phyloP scores from a whole-genome alignment of 257 asterid species.

The Ehretia macrophylla region DNA sequence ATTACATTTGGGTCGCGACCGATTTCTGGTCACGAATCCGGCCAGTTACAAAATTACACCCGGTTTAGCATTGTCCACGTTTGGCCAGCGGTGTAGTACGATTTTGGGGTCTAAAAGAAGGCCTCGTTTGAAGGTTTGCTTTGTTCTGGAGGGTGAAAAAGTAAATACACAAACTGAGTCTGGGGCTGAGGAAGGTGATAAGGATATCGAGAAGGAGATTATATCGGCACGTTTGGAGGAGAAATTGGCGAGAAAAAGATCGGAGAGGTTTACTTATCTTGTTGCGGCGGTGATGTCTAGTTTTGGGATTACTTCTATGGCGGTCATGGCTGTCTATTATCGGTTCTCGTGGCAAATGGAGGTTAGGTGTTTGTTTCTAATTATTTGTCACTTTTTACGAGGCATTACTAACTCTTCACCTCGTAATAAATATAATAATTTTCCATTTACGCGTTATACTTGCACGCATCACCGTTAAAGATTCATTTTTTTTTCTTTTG shows the following conservation, averaged over 20 bases:
- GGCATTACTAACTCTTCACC: too few relatives aligned
- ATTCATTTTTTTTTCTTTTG: too few relatives aligned
- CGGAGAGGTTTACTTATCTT: conserved; percentile 79
- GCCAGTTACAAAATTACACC: conserved; percentile 17
- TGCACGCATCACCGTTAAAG: too few relatives aligned
- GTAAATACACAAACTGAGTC: conserved; percentile 11
- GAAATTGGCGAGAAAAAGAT: conserved; percentile 67
- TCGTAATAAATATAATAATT: too few relatives aligned
- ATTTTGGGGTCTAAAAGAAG: conserved; percentile 20
- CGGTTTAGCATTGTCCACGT: conserved; percentile 13
- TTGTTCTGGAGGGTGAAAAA: conserved; percentile 52
- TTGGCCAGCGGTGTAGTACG: conserved; percentile 16
- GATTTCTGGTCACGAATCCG: conserved; percentile 27
- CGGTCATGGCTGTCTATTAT: conserved; percentile 70
- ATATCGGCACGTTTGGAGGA: conserved; percentile 35
- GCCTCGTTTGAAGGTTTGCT: conserved; percentile 41
- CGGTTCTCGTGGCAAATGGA: conserved; percentile 97
- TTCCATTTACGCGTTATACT: too few relatives aligned
- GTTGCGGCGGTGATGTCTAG: conserved; percentile 98
- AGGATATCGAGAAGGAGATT: conserved; percentile 32
- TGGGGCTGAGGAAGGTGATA: conserved; percentile 14
- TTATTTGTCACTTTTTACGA: background rate
- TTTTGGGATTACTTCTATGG: conserved; percentile 81
- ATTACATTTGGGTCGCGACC: conserved; percentile 18
- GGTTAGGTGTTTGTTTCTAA: too few relatives aligned